Conservation (phyloP, 768 basidiomycete species). For the Podaxis sp. region DNA sequence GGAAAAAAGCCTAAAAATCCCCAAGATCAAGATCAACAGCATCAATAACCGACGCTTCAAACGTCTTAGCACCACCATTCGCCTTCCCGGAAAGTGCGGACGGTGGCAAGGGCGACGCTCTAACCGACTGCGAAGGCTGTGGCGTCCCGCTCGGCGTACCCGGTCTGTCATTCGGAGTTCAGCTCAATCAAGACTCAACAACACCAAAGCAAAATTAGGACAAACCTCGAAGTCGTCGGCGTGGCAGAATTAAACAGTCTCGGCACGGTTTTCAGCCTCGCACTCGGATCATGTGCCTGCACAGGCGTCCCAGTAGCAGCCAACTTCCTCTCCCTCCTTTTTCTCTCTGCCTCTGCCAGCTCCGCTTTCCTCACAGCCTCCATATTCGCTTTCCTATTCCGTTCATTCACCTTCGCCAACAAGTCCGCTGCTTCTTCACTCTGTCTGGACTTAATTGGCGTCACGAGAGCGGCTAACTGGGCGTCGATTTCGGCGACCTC, state of each 20-base stretch:
- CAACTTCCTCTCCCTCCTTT: constrained; percentile 65
- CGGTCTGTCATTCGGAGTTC: constrained; percentile 30
- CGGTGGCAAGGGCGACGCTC: constrained; percentile 17
- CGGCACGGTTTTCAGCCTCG: constrained; percentile 64
- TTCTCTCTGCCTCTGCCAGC: constrained; percentile 64
- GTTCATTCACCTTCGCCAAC: constrained; percentile 83
- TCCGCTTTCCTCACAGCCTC: constrained; percentile 83
- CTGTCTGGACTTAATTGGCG: constrained; percentile 20
- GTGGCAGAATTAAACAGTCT: constrained; percentile 52
- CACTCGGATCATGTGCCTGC: constrained; percentile 50
- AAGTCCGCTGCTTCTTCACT: constrained; percentile 40
- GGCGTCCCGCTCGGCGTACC: constrained; percentile 39
- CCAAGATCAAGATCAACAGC: constrained; percentile 76
- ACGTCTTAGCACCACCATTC: constrained; percentile 25
- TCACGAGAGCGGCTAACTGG: constrained; percentile 56
- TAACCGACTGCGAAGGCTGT: constrained; percentile 28
- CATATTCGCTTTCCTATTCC: constrained; percentile 82
- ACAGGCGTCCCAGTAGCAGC: constrained; percentile 40
- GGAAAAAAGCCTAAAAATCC: constrained; percentile 52
- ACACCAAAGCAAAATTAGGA: constrained; percentile 14
- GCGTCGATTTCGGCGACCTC: constrained; percentile 64
- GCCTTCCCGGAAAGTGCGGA: constrained; percentile 18
- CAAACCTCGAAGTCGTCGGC: constrained; percentile 61
- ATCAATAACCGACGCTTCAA: constrained; percentile 61
- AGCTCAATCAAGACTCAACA: constrained; percentile 1